These are phyloP conservation scores for Carallia pectinifolia DNA, from an alignment of 345 rosid genomes.

Conservation along the genomic window DNA sequence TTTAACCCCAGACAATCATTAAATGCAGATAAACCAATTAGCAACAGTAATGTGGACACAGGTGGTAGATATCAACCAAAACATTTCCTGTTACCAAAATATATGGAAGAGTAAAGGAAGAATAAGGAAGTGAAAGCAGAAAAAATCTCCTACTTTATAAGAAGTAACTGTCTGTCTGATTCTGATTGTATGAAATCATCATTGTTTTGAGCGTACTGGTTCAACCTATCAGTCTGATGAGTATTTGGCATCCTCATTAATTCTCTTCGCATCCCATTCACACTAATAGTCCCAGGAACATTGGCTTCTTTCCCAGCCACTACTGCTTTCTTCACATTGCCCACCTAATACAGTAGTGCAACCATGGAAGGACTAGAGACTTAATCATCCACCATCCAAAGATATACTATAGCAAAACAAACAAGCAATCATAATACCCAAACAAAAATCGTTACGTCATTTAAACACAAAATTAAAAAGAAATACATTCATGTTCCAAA, in stretches of 20 bases:
- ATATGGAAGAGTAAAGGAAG: background rate
- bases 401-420: background rate
- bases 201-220: conserved; percentile 58
- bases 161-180: conserved; percentile 93
- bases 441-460: background rate
- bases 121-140: background rate
- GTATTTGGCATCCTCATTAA: conserved; percentile 78
- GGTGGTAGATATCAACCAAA: background rate
- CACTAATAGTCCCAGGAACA: conserved; percentile 38
- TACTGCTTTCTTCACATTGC: conserved; percentile 68
- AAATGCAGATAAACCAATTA: background rate
- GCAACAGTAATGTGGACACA: background rate
- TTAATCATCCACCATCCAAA: too few relatives aligned
- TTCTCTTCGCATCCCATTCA: conserved; percentile 71
- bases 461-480: background rate
- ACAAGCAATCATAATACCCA: conserved; percentile 4
- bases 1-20: background rate
- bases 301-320: conserved; percentile 57
- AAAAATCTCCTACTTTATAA: conserved; percentile 61
- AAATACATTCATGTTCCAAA: background rate
- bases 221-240: conserved; percentile 50
- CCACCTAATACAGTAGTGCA: conserved; percentile 46
- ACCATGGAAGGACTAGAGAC: conserved; percentile 13
- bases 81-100: conserved; percentile 5
- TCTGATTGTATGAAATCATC: conserved; percentile 83